These are phyloP conservation scores for Blastobotrys elegans DNA, from an alignment of 1,139 yeast genomes.

Conservation along the genomic window DNA sequence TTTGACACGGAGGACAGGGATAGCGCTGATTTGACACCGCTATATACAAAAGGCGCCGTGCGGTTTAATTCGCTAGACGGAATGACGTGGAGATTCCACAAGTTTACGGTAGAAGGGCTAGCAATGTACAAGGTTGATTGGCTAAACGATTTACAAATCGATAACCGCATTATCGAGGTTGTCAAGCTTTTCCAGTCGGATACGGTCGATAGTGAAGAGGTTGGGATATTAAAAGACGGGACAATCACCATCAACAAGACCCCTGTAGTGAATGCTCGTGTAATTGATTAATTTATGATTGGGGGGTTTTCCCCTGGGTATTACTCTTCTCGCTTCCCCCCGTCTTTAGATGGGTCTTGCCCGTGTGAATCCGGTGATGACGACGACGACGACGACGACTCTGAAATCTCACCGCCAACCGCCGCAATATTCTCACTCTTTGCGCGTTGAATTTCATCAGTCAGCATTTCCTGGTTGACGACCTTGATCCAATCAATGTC, in stretches of 20 bases:
- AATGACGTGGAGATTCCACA: conserved; percentile 7
- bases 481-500: conserved; percentile 73
- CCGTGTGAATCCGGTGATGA: no score
- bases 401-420: no score
- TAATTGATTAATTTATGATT: conserved; percentile 21
- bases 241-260: conserved; percentile 2
- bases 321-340: no score
- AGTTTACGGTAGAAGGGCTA: not conserved
- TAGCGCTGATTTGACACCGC: conserved; percentile 1
- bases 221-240: conserved; percentile 8
- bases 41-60: conserved; percentile 6
- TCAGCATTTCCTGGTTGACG: conserved; percentile 20
- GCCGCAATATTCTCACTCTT: no score
- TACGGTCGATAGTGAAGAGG: not conserved
- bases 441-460: conserved; percentile 12
- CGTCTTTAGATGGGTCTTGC: no score
- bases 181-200: not conserved
- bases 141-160: conserved; percentile 2
- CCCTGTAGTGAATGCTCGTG: conserved; percentile 9
- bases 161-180: conserved; percentile 2
- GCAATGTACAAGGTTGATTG: not conserved
- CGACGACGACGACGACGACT: no score
- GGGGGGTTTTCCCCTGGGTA: conserved; percentile 27
- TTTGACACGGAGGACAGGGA: not conserved
- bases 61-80: conserved; percentile 17